Evolutionary conservation across 176 grass and related monocot species (phyloP).

Genomic region (Oryza officinalis): DNA sequence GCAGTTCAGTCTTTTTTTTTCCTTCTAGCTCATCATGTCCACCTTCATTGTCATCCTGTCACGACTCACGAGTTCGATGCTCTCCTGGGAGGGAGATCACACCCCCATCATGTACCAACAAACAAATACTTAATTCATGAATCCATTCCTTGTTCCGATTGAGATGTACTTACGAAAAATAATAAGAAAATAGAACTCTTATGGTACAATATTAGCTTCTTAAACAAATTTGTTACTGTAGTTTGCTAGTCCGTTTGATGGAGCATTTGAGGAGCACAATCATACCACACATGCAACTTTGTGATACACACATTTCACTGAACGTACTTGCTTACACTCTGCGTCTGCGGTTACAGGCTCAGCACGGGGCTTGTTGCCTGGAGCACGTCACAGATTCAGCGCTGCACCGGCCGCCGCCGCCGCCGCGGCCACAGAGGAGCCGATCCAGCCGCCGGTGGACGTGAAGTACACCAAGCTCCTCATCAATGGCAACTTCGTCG

Average conservation of each 20-base stretch:
- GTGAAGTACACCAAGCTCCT: slow-evolving; percentile 79
- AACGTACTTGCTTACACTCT: neutral
- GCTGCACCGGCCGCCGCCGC: slow-evolving; percentile 39
- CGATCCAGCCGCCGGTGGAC: slow-evolving; percentile 68
- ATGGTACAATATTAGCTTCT: no score
- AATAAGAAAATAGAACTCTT: neutral
- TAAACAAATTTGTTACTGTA: neutral
- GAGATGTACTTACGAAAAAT: neutral
- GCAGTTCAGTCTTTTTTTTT: no score
- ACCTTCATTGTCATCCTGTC: neutral
- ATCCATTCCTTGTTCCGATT: neutral
- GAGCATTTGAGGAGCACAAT: no score
- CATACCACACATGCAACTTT: neutral
- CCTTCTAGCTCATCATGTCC: neutral
- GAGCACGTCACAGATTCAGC: slow-evolving; percentile 48
- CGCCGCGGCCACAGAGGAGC: slow-evolving; percentile 46
- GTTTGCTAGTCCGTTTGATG: no score
- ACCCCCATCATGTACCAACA: neutral
- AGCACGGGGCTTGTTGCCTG: slow-evolving; percentile 37
- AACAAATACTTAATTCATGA: neutral
- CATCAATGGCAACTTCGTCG: slow-evolving; percentile 87
- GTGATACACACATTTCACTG: neutral
- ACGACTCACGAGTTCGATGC: neutral
- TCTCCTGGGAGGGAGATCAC: neutral
- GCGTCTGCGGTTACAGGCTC: slow-evolving; percentile 15